phyloP scores from a whole-genome alignment of 805 yeast species.

The Wickerhamiella shivajii region DNA sequence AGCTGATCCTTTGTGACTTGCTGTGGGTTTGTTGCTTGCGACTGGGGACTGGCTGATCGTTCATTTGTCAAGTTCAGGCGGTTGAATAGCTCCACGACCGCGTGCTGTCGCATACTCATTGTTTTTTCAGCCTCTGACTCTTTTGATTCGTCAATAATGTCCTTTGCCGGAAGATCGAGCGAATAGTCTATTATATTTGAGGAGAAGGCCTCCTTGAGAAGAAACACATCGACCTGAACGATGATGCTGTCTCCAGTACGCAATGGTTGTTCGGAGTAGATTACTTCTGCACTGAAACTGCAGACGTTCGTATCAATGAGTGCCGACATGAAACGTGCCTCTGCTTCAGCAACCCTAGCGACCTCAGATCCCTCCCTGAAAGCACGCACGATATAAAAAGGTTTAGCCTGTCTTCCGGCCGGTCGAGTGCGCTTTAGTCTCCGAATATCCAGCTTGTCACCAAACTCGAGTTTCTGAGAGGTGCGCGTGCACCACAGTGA shows the following conservation, averaged over 20 bases:
- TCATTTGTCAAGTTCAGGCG: constrained; percentile 25
- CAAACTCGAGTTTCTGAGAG: too few species aligned
- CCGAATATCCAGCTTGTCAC: too few species aligned
- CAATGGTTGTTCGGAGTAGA: constrained; percentile 43
- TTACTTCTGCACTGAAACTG: constrained; percentile 40
- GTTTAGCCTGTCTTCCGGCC: too few species aligned
- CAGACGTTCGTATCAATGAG: constrained; percentile 41
- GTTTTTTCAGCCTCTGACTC: constrained; percentile 43
- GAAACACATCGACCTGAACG: constrained; percentile 51
- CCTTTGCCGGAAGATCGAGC: constrained; percentile 4
- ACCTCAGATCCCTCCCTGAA: constrained; percentile 39
- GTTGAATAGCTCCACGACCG: constrained; percentile 42
- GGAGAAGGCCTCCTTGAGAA: constrained; percentile 30
- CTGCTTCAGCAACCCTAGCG: constrained; percentile 61
- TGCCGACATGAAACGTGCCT: constrained; percentile 52
- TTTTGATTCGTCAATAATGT: constrained; percentile 21
- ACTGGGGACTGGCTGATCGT: constrained; percentile 7
- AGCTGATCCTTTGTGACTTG: constrained; percentile 52
- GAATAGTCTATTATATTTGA: constrained; percentile 19
- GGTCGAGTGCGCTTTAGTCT: too few species aligned
- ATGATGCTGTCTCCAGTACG: constrained; percentile 66
- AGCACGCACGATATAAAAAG: constrained; percentile 23
- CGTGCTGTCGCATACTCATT: constrained; percentile 38
- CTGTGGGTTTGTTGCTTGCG: constrained; percentile 7
- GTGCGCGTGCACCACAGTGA: constrained; percentile 26